phyloP scores from a whole-genome alignment of 2,329 filamentous ascomycete species.

The Aureobasidium sp. region DNA sequence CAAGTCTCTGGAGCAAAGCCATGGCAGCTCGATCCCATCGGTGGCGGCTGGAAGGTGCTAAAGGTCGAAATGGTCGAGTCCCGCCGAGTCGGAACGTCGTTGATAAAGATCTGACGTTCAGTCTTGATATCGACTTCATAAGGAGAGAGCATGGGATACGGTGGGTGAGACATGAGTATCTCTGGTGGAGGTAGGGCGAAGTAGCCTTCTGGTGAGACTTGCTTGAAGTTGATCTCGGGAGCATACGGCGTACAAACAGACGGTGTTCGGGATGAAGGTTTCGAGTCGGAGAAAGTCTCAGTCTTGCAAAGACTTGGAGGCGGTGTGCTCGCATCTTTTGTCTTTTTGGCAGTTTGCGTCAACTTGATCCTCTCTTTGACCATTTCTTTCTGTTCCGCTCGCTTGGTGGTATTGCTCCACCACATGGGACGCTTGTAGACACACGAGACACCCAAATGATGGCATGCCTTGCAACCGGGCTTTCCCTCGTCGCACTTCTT shows the following conservation, averaged over 20 bases:
- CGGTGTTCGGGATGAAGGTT: slow-evolving; percentile 64
- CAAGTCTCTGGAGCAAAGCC: slow-evolving; percentile 60
- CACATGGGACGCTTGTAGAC: slow-evolving; percentile 96
- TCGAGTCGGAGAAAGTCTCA: slow-evolving; percentile 68
- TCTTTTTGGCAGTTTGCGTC: slow-evolving; percentile 90
- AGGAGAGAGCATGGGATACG: slow-evolving; percentile 60
- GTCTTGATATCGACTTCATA: slow-evolving; percentile 97
- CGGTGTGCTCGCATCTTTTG: slow-evolving; percentile 47
- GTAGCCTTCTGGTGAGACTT: slow-evolving; percentile 48
- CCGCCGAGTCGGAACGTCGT: slow-evolving; percentile 75
- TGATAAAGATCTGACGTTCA: slow-evolving; percentile 86
- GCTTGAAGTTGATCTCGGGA: slow-evolving; percentile 58
- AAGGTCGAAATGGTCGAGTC: slow-evolving; percentile 90
- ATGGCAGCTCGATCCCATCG: slow-evolving; percentile 58
- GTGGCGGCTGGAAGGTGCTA: slow-evolving; percentile 79
- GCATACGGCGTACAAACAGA: slow-evolving; percentile 77
- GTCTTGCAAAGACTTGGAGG: slow-evolving; percentile 75
- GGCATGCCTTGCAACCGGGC: slow-evolving; percentile 57
- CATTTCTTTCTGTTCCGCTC: slow-evolving; percentile 80
- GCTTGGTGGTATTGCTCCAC: slow-evolving; percentile 91
- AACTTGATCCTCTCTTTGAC: slow-evolving; percentile 98
- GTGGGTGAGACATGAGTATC: slow-evolving; percentile 38
- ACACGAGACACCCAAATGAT: slow-evolving; percentile 72
- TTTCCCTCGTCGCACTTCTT: slow-evolving; percentile 67
- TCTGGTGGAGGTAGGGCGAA: slow-evolving; percentile 54